Conservation (phyloP, 805 yeast species). For the Ascoidea asiatica region DNA sequence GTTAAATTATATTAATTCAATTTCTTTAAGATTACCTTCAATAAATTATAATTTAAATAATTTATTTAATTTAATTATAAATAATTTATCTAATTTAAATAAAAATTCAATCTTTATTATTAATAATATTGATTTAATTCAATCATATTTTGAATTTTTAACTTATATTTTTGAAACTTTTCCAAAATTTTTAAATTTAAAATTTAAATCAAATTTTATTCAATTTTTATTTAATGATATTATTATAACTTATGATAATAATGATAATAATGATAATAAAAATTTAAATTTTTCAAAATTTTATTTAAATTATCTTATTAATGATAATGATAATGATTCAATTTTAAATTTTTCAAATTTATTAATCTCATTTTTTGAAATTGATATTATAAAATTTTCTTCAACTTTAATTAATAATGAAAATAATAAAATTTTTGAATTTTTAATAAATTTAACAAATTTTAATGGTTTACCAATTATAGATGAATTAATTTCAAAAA, state of each 20-base stretch:
- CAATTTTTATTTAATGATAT: too few relatives aligned
- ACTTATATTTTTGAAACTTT: constrained; percentile 7
- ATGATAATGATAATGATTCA: constrained; percentile 15
- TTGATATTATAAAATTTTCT: constrained; percentile 30
- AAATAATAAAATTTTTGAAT: constrained; percentile 28
- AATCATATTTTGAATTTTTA: constrained; percentile 8
- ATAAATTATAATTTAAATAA: too few relatives aligned
- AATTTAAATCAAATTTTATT: too few relatives aligned
- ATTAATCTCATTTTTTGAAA: constrained; percentile 30
- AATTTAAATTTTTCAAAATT: constrained; percentile 18
- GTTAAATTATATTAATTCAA: background rate
- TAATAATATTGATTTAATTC: constrained; percentile 2
- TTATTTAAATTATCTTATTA: constrained; percentile 22
- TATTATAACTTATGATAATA: too few relatives aligned
- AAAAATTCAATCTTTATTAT: background rate
- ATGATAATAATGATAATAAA: constrained; percentile 18
- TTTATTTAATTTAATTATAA: too few relatives aligned
- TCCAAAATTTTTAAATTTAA: constrained; percentile 11
- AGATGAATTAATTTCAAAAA: constrained; percentile 44
- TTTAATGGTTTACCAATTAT: constrained; percentile 42
- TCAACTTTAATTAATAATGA: constrained; percentile 22
- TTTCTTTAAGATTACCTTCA: too few relatives aligned
- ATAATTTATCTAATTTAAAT: too few relatives aligned
- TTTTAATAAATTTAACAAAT: constrained; percentile 38
- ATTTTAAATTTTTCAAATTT: constrained; percentile 30